Percentiles rank a stretch among this genome's conserved stretches.
Evolutionary conservation across 2,329 filamentous ascomycete species (phyloP).

Genomic region (Pseudopithomyces chartarum): DNA sequence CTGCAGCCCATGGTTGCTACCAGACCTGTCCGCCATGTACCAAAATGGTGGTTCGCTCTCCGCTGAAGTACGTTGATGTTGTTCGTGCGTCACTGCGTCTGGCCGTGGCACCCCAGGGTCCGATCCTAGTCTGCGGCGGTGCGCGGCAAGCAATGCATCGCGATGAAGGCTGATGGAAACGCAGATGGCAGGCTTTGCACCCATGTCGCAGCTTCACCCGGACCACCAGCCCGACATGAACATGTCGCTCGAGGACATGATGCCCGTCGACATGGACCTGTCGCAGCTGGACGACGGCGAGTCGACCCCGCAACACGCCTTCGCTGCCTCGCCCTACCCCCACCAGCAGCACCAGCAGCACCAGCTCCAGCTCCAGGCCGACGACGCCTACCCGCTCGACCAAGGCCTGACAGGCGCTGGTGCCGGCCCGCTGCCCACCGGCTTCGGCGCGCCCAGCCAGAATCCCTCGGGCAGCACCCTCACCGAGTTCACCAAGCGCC

Average conservation of each 20-base stretch:
- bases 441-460: conserved; percentile 54
- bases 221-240: conserved; percentile 44
- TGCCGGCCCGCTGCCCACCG: conserved; percentile 61
- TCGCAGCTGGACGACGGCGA: conserved; percentile 38
- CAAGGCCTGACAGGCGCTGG: conserved; percentile 52
- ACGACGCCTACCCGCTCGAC: conserved; percentile 32
- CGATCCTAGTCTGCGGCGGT: conserved; percentile 1
- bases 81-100: too few relatives aligned
- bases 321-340: conserved; percentile 19
- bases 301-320: conserved; percentile 19
- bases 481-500: conserved; percentile 68
- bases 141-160: not conserved
- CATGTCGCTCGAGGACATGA: conserved; percentile 51
- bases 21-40: conserved; percentile 32
- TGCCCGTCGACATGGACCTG: conserved; percentile 53
- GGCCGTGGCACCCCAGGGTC: conserved; percentile 12
- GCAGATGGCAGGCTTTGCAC: conserved; percentile 37
- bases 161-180: conserved; percentile 19
- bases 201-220: conserved; percentile 27
- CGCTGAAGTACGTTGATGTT: conserved; percentile 37
- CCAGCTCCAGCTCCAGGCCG: conserved; percentile 20
- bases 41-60: conserved; percentile 33
- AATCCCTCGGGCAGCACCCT: conserved; percentile 59
- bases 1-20: conserved; percentile 16
- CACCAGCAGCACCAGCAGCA: conserved; percentile 35